phyloP scores from a whole-genome alignment of 495 filamentous ascomycete genomes.

The Podospora fimiseda region DNA sequence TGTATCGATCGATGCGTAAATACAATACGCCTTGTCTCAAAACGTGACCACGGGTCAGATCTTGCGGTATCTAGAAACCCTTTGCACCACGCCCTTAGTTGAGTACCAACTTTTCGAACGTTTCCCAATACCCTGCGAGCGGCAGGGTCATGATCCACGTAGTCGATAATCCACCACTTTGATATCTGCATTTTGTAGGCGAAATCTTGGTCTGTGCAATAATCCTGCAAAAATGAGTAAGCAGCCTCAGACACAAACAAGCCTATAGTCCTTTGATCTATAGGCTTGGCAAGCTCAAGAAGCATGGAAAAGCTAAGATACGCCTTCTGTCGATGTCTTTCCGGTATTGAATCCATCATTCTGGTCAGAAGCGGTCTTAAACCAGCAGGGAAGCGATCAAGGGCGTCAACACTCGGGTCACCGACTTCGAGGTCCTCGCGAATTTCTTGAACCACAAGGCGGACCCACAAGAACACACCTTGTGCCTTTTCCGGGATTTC shows the following conservation, averaged over 20 bases:
- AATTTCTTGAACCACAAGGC: constrained; percentile 1
- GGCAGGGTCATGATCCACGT: not conserved
- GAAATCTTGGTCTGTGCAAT: not conserved
- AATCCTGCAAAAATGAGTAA: not conserved
- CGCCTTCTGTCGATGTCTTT: not conserved
- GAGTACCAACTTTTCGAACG: not conserved
- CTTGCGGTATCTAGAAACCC: not conserved
- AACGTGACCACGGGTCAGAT: no score
- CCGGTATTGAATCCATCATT: not conserved
- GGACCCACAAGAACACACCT: constrained; percentile 6
- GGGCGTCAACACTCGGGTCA: not conserved
- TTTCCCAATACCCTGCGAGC: not conserved
- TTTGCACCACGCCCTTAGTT: not conserved
- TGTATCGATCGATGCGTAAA: not conserved
- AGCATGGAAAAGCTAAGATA: not conserved
- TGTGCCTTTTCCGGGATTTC: not conserved
- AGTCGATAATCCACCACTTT: not conserved
- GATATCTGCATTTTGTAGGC: not conserved
- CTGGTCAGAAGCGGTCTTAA: not conserved
- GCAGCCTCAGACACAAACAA: not conserved
- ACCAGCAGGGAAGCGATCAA: not conserved
- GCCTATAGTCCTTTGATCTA: not conserved
- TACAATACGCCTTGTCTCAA: no score
- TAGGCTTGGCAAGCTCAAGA: no score
- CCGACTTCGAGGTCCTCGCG: not conserved